Conservation (phyloP, 2,329 filamentous ascomycete species). For the Tolypocladium nubicola region DNA sequence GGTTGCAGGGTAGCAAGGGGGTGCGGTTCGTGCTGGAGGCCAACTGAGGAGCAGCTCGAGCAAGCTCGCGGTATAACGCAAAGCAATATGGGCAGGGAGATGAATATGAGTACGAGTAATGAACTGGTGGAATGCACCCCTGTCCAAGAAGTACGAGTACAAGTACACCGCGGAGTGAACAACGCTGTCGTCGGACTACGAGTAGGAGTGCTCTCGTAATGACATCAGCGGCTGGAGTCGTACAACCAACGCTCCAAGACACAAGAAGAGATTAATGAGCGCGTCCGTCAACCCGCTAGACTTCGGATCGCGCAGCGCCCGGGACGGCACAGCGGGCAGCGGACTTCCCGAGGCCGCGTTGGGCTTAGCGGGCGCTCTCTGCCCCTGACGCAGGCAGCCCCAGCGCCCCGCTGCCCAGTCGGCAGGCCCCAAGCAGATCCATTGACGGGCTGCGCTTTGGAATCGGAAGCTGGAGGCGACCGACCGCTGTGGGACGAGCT, state of each 20-base stretch:
- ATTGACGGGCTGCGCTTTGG: background rate
- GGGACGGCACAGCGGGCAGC: background rate
- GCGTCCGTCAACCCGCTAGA: background rate
- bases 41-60: background rate
- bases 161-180: too few species aligned
- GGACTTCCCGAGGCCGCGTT: background rate
- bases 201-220: background rate
- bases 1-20: slow-evolving; percentile 18
- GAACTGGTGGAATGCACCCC: too few species aligned
- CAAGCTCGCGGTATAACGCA: too few species aligned
- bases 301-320: background rate
- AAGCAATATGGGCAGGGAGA: too few species aligned
- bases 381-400: background rate
- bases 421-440: background rate
- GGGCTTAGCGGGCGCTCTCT: background rate
- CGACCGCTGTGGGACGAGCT: background rate
- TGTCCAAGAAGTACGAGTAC: too few species aligned
- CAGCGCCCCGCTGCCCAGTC: background rate
- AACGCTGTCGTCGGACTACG: too few species aligned
- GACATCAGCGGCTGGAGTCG: background rate
- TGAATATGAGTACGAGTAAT: too few species aligned
- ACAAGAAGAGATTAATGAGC: background rate
- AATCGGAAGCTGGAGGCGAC: background rate
- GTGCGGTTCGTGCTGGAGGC: slow-evolving; percentile 21
- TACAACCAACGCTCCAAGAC: background rate